Base-by-base conservation (phyloP, 2,329 filamentous ascomycete genomes). In the Neoascochyta sp. region DNA sequence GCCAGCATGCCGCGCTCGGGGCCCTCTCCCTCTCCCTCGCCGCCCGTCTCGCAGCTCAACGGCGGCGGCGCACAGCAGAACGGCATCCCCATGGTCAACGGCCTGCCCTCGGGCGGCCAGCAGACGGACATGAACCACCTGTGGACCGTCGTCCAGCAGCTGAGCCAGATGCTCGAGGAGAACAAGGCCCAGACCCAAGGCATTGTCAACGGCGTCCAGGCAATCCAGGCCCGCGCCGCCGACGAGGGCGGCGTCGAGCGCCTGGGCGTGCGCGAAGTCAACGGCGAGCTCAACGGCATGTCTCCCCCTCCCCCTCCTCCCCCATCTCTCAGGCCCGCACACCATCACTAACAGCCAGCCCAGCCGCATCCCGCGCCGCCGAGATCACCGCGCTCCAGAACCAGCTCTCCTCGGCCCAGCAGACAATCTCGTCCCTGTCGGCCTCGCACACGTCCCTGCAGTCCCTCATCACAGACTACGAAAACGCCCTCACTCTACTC, bases 101-200 rank as follows among this genome's bases (percentile, higher is more conserved):
- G 60, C 12, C 44, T 64, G 23, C 57, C 60, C 7, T 55, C 50
- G 16, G 60, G 61, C 5, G 63, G 63, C 24, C 63, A 64, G 29
- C 63, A 66, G 44, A 64, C 59, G 9, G 63, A 66, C 32, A 64
- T 66, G 62, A 66, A 65, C 34, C 54, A 64, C 36, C 50, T 66
- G 14, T 65, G 62, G 63, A 50, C 50, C 17, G 55, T 65, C 18
- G 60, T 66, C 20, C 60, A 65, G 47, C 58, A 65, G 47, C 45
- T 66, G 29, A 59, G 54, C 32, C 54, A 62, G 36, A 36, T 63
- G 29, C 47, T 65, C 18, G 60, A 64, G 31, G 62, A 64, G 33
- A 65, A 65, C 36, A 52, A 62, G 22, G 55, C 52, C 19, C 60
- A 65, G 32, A 63, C 59, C 13, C 42, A 45, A 36, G 52, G 54